Evolutionary conservation across 1,139 yeast genomes (phyloP).

Genomic region (Saccharomycopsis crataegensis): DNA sequence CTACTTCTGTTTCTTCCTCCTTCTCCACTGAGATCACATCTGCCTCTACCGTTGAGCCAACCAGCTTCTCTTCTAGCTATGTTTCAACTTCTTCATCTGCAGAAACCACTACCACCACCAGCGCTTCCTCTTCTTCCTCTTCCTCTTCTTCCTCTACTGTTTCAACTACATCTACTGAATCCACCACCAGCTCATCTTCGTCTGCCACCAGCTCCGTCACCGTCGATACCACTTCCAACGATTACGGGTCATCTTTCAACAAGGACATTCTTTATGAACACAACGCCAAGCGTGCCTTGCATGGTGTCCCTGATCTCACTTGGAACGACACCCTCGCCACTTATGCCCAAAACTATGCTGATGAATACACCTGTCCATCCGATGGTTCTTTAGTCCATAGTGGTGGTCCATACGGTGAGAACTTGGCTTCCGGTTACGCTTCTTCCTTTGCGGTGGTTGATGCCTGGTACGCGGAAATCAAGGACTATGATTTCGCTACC

Average conservation of each 20-base stretch:
- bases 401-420: conserved; percentile 79
- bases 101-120: not conserved
- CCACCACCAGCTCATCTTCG: conserved; percentile 20
- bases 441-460: conserved; percentile 48
- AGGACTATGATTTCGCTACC: conserved; percentile 44
- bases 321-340: conserved; percentile 61
- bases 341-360: conserved; percentile 67
- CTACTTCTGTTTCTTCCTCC: not conserved
- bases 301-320: conserved; percentile 48
- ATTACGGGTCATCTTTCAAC: conserved; percentile 24
- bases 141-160: conserved; percentile 13
- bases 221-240: conserved; percentile 18
- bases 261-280: conserved; percentile 48
- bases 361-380: conserved; percentile 55
- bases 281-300: conserved; percentile 61
- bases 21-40: not conserved
- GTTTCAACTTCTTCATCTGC: not conserved
- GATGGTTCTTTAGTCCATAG: conserved; percentile 59
- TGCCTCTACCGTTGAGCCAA: not conserved
- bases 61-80: conserved; percentile 2
- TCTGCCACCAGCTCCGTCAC: conserved; percentile 22
- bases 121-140: not conserved
- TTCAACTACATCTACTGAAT: conserved; percentile 21
- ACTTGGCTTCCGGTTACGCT: conserved; percentile 69
- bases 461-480: conserved; percentile 80